Conservation (phyloP, 2,329 filamentous ascomycete genomes). For the Paraphoma sp. region DNA sequence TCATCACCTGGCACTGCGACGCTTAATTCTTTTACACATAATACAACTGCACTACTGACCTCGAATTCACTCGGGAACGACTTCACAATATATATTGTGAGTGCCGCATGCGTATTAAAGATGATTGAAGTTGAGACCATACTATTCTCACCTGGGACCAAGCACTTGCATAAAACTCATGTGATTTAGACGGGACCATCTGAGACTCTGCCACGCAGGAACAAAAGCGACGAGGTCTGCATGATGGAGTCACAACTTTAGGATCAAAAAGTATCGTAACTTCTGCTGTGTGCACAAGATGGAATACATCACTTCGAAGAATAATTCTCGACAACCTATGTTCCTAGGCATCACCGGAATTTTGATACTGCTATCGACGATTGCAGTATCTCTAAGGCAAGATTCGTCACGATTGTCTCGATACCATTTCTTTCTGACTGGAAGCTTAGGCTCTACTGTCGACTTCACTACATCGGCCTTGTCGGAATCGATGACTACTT, state of each 20-base stretch:
- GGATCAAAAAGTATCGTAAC: background rate
- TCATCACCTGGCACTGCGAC: no score
- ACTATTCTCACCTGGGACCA: no score
- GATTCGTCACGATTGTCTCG: no score
- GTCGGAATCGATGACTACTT: conserved; percentile 26
- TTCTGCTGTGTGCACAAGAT: conserved; percentile 1
- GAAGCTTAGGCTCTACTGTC: conserved; percentile 17
- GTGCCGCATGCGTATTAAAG: no score
- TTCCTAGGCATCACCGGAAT: conserved; percentile 19
- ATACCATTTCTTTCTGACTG: no score
- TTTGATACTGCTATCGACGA: conserved; percentile 16
- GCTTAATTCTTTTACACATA: no score
- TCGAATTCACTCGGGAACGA: no score
- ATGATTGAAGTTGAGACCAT: no score
- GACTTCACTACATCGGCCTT: conserved; percentile 9
- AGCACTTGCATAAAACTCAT: no score
- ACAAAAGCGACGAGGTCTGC: background rate
- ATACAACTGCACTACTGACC: no score
- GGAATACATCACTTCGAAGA: conserved; percentile 16
- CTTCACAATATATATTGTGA: no score
- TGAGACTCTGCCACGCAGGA: background rate
- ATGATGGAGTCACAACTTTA: background rate
- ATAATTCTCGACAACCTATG: conserved; percentile 27
- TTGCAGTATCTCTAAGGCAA: conserved; percentile 6
- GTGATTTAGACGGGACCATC: background rate